phyloP scores from a whole-genome alignment of 2,329 filamentous ascomycete species.

The Erysiphe pulchra region DNA sequence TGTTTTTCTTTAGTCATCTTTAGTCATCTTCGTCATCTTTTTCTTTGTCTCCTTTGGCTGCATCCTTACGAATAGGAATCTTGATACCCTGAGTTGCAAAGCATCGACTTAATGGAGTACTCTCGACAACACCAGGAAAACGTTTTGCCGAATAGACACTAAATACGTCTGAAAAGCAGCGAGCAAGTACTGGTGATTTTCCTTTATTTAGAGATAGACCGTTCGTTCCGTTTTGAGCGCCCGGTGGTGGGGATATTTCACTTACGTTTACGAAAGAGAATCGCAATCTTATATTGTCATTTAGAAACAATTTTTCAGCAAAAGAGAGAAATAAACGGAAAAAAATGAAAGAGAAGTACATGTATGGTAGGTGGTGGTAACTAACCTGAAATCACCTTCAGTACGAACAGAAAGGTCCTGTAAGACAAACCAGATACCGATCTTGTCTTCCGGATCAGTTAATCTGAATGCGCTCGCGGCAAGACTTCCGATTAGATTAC shows the following conservation, averaged over 20 bases:
- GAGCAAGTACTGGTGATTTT: conserved; percentile 58
- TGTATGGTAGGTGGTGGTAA: neutral
- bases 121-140: conserved; percentile 91
- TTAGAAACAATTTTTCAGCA: neutral
- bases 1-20: neutral
- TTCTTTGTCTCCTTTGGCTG: conserved; percentile 14
- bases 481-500: conserved; percentile 82
- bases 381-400: conserved; percentile 70
- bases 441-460: conserved; percentile 50
- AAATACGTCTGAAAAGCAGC: conserved; percentile 69
- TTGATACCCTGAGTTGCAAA: conserved; percentile 91
- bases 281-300: conserved; percentile 20
- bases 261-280: conserved; percentile 73
- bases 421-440: conserved; percentile 89
- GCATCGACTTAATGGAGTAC: conserved; percentile 68
- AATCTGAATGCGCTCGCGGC: conserved; percentile 72
- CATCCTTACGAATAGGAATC: conserved; percentile 84
- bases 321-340: neutral
- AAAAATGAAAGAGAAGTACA: neutral
- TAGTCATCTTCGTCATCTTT: conserved; percentile 8
- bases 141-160: conserved; percentile 94
- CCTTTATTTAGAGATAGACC: conserved; percentile 37
- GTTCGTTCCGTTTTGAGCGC: conserved; percentile 9
- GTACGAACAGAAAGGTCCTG: conserved; percentile 88
- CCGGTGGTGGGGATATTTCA: conserved; percentile 13